phyloP scores from a whole-genome alignment of 805 yeast genomes.

The Ogataea dorogensis region DNA sequence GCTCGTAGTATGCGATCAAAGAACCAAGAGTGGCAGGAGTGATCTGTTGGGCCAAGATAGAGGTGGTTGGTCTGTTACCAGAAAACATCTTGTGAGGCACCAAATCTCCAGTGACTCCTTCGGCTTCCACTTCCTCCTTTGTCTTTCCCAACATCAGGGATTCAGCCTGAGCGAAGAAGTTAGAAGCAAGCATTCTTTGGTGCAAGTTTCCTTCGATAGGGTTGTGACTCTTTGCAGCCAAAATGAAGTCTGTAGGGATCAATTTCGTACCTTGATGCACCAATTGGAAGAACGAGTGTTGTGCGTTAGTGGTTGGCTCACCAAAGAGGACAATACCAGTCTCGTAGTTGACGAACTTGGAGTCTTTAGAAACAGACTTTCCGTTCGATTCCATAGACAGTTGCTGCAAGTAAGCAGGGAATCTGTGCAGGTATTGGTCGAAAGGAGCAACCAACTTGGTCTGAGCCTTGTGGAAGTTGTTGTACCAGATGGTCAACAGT shows the following conservation, averaged over 20 bases:
- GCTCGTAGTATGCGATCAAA: slow-evolving; percentile 96
- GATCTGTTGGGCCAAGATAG: slow-evolving; percentile 90
- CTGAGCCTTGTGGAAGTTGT: slow-evolving; percentile 97
- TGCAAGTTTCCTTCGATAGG: slow-evolving; percentile 92
- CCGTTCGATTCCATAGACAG: slow-evolving; percentile 99
- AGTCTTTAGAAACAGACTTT: slow-evolving; percentile 92
- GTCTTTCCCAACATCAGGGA: slow-evolving; percentile 96
- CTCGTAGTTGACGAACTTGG: slow-evolving; percentile 87
- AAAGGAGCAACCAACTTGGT: slow-evolving; percentile 98
- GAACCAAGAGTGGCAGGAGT: slow-evolving; percentile 97
- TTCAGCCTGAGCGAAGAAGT: slow-evolving; percentile 97
- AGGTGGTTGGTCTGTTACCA: slow-evolving; percentile 99
- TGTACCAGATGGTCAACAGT: slow-evolving; percentile 94
- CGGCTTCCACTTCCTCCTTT: slow-evolving; percentile 76
- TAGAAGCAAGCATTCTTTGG: slow-evolving; percentile 98
- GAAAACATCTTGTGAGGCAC: slow-evolving; percentile 95
- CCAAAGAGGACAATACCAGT: slow-evolving; percentile 96
- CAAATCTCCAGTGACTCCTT: slow-evolving; percentile 78
- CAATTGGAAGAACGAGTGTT: slow-evolving; percentile 98
- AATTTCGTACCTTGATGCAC: slow-evolving; percentile 98
- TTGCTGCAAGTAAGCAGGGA: slow-evolving; percentile 99
- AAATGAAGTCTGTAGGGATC: slow-evolving; percentile 94
- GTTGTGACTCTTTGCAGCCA: slow-evolving; percentile 97
- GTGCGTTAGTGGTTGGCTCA: slow-evolving; percentile 98
- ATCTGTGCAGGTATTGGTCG: slow-evolving; percentile 97